Percentiles rank a stretch among this genome's conserved stretches.
Conservation (phyloP, 306 rosid species). For the Quillaja saponaria region DNA sequence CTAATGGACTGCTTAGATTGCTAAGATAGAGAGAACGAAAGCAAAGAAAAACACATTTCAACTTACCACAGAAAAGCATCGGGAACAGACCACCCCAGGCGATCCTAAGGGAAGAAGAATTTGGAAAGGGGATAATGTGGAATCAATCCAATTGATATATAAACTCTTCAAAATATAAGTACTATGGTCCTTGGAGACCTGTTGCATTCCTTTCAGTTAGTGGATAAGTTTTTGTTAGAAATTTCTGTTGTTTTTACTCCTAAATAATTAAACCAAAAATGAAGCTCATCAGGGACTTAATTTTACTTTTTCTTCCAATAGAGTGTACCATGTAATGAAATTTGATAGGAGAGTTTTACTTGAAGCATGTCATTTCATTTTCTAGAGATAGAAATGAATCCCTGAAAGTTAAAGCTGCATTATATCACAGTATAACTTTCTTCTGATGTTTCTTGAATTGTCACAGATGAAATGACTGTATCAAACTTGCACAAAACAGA, state of each 20-base stretch:
- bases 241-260: conserved; percentile 11
- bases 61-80: no score
- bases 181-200: conserved; percentile 21
- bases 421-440: neutral
- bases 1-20: no score
- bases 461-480: conserved; percentile 14
- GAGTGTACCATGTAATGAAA: conserved; percentile 15
- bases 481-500: conserved; percentile 17
- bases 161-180: conserved; percentile 13
- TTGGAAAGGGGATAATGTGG: neutral
- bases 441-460: conserved; percentile 13
- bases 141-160: conserved; percentile 23
- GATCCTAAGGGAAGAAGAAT: no score
- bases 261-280: neutral
- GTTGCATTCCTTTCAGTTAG: conserved; percentile 23
- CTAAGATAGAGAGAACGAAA: no score
- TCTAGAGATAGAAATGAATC: conserved; percentile 13
- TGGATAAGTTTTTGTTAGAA: conserved; percentile 24
- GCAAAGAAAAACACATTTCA: no score
- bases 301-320: conserved; percentile 15
- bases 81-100: no score
- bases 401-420: conserved; percentile 30
- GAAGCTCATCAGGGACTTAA: conserved; percentile 15
- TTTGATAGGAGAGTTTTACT: conserved; percentile 16
- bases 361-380: conserved; percentile 27